Conservation (phyloP, 768 basidiomycete genomes). For the Cystobasidiopsis lactophilus region DNA sequence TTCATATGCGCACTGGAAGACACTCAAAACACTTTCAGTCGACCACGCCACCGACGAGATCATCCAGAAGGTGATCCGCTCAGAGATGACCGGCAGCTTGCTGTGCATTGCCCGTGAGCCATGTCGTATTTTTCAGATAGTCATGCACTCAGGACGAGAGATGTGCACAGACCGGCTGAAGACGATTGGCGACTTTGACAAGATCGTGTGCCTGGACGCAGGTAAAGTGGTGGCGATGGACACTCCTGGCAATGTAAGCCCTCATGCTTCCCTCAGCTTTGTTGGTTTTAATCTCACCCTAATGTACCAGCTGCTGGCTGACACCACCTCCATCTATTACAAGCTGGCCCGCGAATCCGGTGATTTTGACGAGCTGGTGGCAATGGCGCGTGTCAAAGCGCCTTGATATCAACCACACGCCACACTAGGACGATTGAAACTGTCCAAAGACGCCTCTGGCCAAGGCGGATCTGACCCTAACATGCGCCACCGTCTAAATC, state of each 20-base stretch:
- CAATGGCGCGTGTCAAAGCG: too few species aligned
- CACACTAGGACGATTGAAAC: too few species aligned
- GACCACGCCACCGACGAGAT: conserved; percentile 18
- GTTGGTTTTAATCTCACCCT: too few species aligned
- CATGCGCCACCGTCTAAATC: too few species aligned
- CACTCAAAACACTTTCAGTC: too few species aligned
- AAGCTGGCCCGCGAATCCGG: conserved; percentile 1
- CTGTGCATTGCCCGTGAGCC: conserved; percentile 70
- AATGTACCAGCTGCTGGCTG: background rate
- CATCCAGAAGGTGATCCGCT: conserved; percentile 52
- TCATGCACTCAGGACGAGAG: too few species aligned
- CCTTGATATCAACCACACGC: too few species aligned
- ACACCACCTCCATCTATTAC: background rate
- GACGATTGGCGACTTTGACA: conserved; percentile 5
- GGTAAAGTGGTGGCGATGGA: conserved; percentile 30
- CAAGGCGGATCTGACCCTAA: too few species aligned
- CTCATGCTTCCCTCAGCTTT: too few species aligned
- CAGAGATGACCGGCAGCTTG: conserved; percentile 48
- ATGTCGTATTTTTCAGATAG: too few species aligned
- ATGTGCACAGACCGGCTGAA: conserved; percentile 44
- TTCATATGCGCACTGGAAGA: too few species aligned
- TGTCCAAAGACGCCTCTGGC: too few species aligned
- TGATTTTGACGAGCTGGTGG: background rate
- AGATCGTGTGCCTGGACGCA: conserved; percentile 7
- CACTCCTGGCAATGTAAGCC: conserved; percentile 29